phyloP scores from a whole-genome alignment of 805 yeast genomes.

The Ogataea dorogensis region DNA sequence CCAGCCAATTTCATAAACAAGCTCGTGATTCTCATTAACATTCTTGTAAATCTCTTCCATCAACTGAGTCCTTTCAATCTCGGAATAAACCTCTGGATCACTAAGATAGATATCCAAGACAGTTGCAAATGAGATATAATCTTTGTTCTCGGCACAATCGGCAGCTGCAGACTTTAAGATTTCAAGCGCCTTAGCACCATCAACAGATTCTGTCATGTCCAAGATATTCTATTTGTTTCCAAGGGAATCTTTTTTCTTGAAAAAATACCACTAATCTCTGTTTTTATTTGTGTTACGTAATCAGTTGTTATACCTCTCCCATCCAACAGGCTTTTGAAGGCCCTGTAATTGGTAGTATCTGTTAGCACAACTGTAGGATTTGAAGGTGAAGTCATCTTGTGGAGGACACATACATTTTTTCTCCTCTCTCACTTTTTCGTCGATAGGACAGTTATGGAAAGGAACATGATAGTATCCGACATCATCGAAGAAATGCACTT shows the following conservation, averaged over 20 bases:
- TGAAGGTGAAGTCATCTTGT: slow-evolving; percentile 73
- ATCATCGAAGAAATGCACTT: slow-evolving; percentile 79
- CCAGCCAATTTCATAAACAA: slow-evolving; percentile 80
- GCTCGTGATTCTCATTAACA: slow-evolving; percentile 43
- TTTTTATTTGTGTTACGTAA: slow-evolving; percentile 2
- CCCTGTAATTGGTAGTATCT: slow-evolving; percentile 57
- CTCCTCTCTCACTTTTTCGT: slow-evolving; percentile 51
- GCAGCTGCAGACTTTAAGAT: slow-evolving; percentile 26
- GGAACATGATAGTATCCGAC: slow-evolving; percentile 85
- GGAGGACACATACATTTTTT: slow-evolving; percentile 75
- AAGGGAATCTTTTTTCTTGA: too few relatives aligned
- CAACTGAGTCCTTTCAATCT: slow-evolving; percentile 50
- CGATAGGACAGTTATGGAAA: slow-evolving; percentile 76
- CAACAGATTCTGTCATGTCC: slow-evolving; percentile 12
- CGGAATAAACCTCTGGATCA: slow-evolving; percentile 45
- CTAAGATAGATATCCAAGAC: slow-evolving; percentile 60
- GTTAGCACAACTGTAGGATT: slow-evolving; percentile 67
- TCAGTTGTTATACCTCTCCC: slow-evolving; percentile 53
- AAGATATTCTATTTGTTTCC: too few relatives aligned
- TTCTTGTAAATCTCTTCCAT: slow-evolving; percentile 45
- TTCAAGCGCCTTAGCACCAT: slow-evolving; percentile 13
- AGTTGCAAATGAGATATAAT: slow-evolving; percentile 71
- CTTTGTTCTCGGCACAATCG: slow-evolving; percentile 44
- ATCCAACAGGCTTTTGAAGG: slow-evolving; percentile 61
- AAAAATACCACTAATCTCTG: neutral